Evolutionary conservation across 2,329 filamentous ascomycete species (phyloP).

Genomic region (Sphaerulina vaccinii): DNA sequence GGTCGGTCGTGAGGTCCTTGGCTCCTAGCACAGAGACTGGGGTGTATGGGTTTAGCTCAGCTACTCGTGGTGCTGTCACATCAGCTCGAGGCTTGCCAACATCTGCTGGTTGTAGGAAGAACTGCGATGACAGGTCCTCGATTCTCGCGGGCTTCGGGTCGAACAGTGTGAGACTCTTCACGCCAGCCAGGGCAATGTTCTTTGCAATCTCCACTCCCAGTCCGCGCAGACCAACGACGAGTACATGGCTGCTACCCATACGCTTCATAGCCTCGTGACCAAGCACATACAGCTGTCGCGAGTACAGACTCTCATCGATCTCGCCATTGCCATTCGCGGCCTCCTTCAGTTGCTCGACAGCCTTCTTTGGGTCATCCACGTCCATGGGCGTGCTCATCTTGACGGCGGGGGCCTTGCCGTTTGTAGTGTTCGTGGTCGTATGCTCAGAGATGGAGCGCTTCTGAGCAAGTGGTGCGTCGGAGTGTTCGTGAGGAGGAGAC

Average conservation of each 20-base stretch:
- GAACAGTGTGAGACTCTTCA: slow-evolving; percentile 93
- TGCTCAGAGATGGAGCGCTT: slow-evolving; percentile 17
- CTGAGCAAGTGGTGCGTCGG: slow-evolving; percentile 16
- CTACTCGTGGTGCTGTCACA: slow-evolving; percentile 82
- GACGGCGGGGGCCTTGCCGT: slow-evolving; percentile 35
- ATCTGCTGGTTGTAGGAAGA: slow-evolving; percentile 86
- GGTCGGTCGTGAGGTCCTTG: slow-evolving; percentile 67
- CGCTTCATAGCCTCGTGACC: slow-evolving; percentile 93
- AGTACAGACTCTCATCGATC: slow-evolving; percentile 68
- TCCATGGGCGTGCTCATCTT: slow-evolving; percentile 53
- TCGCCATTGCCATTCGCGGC: slow-evolving; percentile 50
- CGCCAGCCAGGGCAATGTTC: slow-evolving; percentile 95
- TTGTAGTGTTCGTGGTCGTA: slow-evolving; percentile 16
- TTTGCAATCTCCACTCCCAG: slow-evolving; percentile 98
- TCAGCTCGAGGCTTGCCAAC: slow-evolving; percentile 88
- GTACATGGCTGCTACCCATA: slow-evolving; percentile 93
- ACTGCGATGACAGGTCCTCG: slow-evolving; percentile 91
- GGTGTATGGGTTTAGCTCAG: slow-evolving; percentile 94
- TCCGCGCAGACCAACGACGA: slow-evolving; percentile 87
- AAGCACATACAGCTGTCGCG: slow-evolving; percentile 67
- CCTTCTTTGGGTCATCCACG: slow-evolving; percentile 58
- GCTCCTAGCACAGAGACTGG: slow-evolving; percentile 73
- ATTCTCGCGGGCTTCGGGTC: slow-evolving; percentile 83
- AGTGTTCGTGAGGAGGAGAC: slow-evolving; percentile 18
- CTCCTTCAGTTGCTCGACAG: slow-evolving; percentile 59